phyloP scores from a whole-genome alignment of 2,329 filamentous ascomycete species.

The Fusarium sp. region DNA sequence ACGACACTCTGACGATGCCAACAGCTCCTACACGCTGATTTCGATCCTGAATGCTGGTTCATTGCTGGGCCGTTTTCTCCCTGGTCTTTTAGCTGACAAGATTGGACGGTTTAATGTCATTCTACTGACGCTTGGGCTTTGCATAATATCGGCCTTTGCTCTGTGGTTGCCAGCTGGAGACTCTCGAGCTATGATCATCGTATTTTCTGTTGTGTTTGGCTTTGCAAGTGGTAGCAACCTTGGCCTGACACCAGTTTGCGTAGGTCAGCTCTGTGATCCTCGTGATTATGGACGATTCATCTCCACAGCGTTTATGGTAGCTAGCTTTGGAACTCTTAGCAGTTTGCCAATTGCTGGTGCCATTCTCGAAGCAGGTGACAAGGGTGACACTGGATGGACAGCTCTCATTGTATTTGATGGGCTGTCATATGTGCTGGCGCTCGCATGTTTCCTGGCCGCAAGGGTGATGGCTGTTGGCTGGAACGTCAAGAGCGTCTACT shows the following conservation, averaged over 20 bases:
- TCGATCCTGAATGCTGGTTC: conserved; percentile 84
- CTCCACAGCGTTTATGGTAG: conserved; percentile 81
- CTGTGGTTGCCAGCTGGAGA: conserved; percentile 76
- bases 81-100: conserved; percentile 80
- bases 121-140: conserved; percentile 72
- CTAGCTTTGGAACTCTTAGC: conserved; percentile 74
- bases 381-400: conserved; percentile 51
- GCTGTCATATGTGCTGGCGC: conserved; percentile 34
- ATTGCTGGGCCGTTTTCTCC: conserved; percentile 80
- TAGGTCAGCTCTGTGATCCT: conserved; percentile 83
- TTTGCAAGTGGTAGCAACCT: conserved; percentile 85
- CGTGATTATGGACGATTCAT: conserved; percentile 82
- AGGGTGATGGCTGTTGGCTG: conserved; percentile 38
- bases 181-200: conserved; percentile 69
- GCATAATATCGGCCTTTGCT: conserved; percentile 68
- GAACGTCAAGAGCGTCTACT: conserved; percentile 35
- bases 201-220: conserved; percentile 80
- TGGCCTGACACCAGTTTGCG: conserved; percentile 80
- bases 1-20: conserved; percentile 43
- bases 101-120: conserved; percentile 86
- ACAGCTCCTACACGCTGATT: conserved; percentile 75
- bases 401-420: conserved; percentile 57
- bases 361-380: conserved; percentile 49
- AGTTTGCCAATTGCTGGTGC: conserved; percentile 60
- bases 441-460: conserved; percentile 37